Percentiles rank a stretch among this genome's conserved stretches.
Evolutionary conservation across 2,329 filamentous ascomycete species (phyloP).

Genomic region (Aureobasidium sp.): DNA sequence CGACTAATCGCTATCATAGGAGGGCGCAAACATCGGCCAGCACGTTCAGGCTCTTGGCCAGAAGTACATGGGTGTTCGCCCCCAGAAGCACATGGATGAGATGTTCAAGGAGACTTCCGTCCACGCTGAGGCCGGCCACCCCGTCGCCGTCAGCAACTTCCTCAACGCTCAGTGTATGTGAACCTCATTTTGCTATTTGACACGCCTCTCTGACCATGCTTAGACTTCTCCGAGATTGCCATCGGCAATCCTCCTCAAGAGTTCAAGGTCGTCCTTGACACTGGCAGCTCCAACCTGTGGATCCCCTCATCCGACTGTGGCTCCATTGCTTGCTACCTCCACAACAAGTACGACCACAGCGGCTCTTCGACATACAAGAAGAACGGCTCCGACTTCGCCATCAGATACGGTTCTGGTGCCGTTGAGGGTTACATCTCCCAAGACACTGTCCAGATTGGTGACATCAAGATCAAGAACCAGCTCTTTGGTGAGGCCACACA

Average conservation of each 20-base stretch:
- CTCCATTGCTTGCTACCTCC: conserved; percentile 96
- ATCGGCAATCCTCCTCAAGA: conserved; percentile 85
- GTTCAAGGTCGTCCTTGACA: conserved; percentile 99
- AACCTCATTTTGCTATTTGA: not conserved
- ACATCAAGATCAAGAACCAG: conserved; percentile 79
- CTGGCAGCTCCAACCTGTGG: conserved; percentile 98
- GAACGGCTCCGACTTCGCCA: conserved; percentile 88
- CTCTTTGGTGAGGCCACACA: conserved; percentile 93
- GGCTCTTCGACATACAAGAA: conserved; percentile 84
- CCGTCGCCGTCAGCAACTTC: conserved; percentile 91
- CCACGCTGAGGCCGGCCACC: conserved; percentile 59
- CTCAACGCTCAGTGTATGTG: conserved; percentile 93
- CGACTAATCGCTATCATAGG: conserved; percentile 39
- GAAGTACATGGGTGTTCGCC: conserved; percentile 88
- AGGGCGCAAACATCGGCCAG: conserved; percentile 66
- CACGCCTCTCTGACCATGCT: not conserved
- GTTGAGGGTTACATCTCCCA: conserved; percentile 89
- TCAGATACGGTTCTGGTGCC: conserved; percentile 90
- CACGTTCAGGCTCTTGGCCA: conserved; percentile 79
- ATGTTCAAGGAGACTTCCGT: conserved; percentile 71
- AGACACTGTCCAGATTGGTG: conserved; percentile 78
- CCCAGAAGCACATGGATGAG: conserved; percentile 59
- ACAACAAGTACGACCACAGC: conserved; percentile 91
- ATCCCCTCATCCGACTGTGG: conserved; percentile 83
- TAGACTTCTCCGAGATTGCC: conserved; percentile 94